Evolutionary conservation across 169 alveolate genomes (phyloP).

Genomic region (Plasmodium yoelii): DNA sequence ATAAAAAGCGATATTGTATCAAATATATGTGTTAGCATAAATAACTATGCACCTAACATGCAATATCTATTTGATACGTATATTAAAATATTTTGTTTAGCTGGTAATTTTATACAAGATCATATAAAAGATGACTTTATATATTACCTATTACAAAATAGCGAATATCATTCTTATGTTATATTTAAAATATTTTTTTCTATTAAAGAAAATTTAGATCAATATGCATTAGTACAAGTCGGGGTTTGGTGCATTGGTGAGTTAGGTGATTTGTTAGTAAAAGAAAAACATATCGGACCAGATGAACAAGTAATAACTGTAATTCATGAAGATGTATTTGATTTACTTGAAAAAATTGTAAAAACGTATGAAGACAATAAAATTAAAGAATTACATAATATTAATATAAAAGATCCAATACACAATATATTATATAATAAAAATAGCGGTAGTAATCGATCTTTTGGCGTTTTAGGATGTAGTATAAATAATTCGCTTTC

Average conservation of each 20-base stretch:
- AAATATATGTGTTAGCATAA: slow-evolving; percentile 89
- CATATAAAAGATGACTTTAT: slow-evolving; percentile 86
- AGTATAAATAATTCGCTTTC: slow-evolving; percentile 10
- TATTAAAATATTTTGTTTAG: slow-evolving; percentile 92
- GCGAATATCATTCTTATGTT: slow-evolving; percentile 87
- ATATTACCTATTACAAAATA: slow-evolving; percentile 83
- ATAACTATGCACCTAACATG: slow-evolving; percentile 89
- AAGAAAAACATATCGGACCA: slow-evolving; percentile 74
- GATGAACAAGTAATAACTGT: slow-evolving; percentile 70
- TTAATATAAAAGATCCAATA: slow-evolving; percentile 71
- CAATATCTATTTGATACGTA: slow-evolving; percentile 91
- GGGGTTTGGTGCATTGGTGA: slow-evolving; percentile 94
- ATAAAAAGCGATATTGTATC: slow-evolving; percentile 92
- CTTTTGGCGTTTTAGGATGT: neutral
- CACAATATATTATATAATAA: slow-evolving; percentile 69
- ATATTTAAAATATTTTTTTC: slow-evolving; percentile 88
- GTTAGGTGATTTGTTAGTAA: slow-evolving; percentile 80
- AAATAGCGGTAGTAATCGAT: slow-evolving; percentile 5
- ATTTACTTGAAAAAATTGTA: slow-evolving; percentile 59
- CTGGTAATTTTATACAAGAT: slow-evolving; percentile 90
- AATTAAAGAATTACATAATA: slow-evolving; percentile 63
- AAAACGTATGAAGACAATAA: slow-evolving; percentile 52
- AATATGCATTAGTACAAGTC: slow-evolving; percentile 91
- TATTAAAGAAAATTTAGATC: slow-evolving; percentile 88
- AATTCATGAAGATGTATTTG: slow-evolving; percentile 68